Percentiles rank a stretch among this genome's conserved stretches.
Conservation (phyloP, 176 grass and related monocot genomes). For the Triticum turgidum region DNA sequence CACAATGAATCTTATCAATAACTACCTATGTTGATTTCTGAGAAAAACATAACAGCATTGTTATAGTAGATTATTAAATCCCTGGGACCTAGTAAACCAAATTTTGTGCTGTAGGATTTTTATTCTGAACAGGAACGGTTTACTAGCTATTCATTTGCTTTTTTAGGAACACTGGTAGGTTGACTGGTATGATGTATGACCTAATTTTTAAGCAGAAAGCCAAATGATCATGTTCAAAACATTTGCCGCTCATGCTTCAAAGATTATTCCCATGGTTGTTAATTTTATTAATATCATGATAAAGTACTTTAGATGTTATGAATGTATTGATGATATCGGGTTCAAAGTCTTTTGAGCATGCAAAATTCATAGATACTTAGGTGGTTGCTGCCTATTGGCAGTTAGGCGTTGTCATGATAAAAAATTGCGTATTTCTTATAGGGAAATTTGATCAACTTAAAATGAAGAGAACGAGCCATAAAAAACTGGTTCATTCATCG, state of each 20-base stretch:
- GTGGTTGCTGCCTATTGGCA: background rate
- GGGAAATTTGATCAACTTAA: background rate
- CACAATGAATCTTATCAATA: background rate
- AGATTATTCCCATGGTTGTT: background rate
- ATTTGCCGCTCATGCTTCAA: background rate
- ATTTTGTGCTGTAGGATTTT: background rate
- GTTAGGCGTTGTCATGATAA: background rate
- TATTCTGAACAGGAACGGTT: background rate
- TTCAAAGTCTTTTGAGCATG: background rate
- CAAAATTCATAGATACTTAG: background rate
- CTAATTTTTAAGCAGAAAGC: conserved; percentile 3
- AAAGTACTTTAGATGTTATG: background rate
- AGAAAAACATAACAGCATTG: background rate
- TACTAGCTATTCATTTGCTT: background rate
- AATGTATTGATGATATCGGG: background rate
- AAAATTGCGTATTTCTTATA: background rate
- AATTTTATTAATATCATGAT: background rate
- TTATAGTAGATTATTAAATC: background rate
- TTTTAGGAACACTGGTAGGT: background rate
- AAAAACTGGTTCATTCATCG: background rate
- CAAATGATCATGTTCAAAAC: conserved; percentile 8
- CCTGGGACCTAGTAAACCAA: background rate
- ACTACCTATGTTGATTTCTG: background rate
- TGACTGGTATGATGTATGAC: background rate
- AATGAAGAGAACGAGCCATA: background rate